Evolutionary conservation across 176 grass and related monocot genomes (phyloP), one percentile per base, ranked within the genome.

Genomic region (Elymus sibiricus): DNA sequence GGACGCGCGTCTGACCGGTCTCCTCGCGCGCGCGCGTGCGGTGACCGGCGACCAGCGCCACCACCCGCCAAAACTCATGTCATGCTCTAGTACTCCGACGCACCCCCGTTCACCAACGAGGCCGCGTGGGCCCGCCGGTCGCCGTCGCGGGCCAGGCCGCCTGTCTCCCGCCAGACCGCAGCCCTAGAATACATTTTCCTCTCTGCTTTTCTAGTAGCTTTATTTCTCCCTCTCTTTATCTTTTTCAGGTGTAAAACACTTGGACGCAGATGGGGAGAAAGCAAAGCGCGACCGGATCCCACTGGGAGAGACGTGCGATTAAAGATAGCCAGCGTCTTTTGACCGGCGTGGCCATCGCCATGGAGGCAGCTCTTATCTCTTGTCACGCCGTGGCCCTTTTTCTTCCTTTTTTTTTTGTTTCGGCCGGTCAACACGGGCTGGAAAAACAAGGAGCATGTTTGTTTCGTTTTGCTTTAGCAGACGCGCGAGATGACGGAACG

Each of bases 281-380:
- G 40, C 71, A 74, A 26, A 47, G n/a, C 78, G 42, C 78, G 88
- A 82, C 83, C 83, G 68, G 67, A 89, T 86, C 78, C 62, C 83
- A 81, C 51, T 3, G 24, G 73, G 31, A 32, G 65, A 87, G 66
- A 58, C 84, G 79, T 84, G 84, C 79, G 1, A 22, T 0, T 29
- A 46, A 87, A 90, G 74, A 53, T 84, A 75, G 59, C 9, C 25
- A 26, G 74, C 75, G 74, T 80, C 81, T 91, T 87, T 87, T 87
- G 85, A 80, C 85, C 89, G 47, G 0, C 79, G 4, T 21, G 42
- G 14, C 42, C 42, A 72, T 13, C 21, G 35, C 68, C 4, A 39
- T 82, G 83, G 51, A 74, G n/a, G 42, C 60, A 27, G 9, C 29
- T 55, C 46, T 8, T 25, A 64, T 74, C 35, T 68, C 15, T 62